A percentile compares a stretch with the other conserved stretches of the same genome.
Conservation (phyloP, 2,329 filamentous ascomycete genomes). For the Dactylonectria macrodidyma region DNA sequence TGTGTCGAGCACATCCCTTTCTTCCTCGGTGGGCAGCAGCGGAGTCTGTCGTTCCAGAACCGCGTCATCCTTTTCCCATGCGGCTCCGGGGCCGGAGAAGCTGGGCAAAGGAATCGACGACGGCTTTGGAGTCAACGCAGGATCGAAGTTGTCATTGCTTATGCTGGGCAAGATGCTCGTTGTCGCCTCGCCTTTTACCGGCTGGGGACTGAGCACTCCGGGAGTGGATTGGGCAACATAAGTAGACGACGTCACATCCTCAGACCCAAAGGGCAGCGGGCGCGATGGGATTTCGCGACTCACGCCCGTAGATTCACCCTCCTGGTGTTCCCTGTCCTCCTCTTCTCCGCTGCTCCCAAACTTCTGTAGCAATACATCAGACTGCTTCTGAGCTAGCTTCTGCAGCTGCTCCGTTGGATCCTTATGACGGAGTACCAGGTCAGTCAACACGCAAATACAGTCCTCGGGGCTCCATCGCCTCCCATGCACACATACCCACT, state of each 20-base stretch:
- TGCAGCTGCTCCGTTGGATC: conserved; percentile 80
- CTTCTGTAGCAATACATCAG: conserved; percentile 71
- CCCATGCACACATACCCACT: conserved; percentile 90
- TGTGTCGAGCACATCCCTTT: conserved; percentile 58
- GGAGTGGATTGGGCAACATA: conserved; percentile 46
- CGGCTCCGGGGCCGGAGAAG: conserved; percentile 64
- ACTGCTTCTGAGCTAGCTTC: conserved; percentile 78
- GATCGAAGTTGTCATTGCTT: conserved; percentile 40
- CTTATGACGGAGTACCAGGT: conserved; percentile 68
- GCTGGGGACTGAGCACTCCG: conserved; percentile 58
- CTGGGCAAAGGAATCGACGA: conserved; percentile 59
- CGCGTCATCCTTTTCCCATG: conserved; percentile 68
- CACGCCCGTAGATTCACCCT: conserved; percentile 45
- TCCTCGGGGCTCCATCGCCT: conserved; percentile 63
- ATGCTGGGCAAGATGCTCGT: conserved; percentile 54
- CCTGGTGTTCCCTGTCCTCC: conserved; percentile 40
- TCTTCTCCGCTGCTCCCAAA: conserved; percentile 57
- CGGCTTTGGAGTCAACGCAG: conserved; percentile 32
- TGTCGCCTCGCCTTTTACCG: conserved; percentile 57
- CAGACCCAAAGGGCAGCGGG: conserved; percentile 68
- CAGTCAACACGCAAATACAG: conserved; percentile 71
- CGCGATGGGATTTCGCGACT: conserved; percentile 64
- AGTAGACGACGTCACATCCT: conserved; percentile 52
- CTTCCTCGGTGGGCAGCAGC: conserved; percentile 57
- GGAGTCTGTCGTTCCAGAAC: conserved; percentile 55